A percentile compares a stretch with the other conserved stretches of the same genome.
phyloP scores from a whole-genome alignment of 495 filamentous ascomycete species.

The Penicillium egyptiacum region DNA sequence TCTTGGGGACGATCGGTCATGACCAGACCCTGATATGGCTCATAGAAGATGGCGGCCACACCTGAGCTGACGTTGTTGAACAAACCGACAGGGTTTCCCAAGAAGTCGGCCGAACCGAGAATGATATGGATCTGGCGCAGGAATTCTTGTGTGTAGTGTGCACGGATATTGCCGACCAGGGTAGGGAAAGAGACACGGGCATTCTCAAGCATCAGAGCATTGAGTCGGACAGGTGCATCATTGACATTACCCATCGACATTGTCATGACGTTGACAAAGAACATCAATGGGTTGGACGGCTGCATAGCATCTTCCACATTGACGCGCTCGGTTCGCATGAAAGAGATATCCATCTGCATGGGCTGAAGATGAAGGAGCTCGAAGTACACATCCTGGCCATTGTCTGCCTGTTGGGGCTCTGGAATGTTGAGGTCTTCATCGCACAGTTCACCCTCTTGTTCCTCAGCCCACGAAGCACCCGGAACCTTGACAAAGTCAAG shows the following conservation, averaged over 20 bases:
- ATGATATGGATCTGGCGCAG: slow-evolving; percentile 96
- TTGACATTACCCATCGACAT: slow-evolving; percentile 99
- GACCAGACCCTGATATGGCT: slow-evolving; percentile 95
- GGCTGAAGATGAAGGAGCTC: slow-evolving; percentile 95
- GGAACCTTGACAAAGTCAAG: slow-evolving; percentile 94
- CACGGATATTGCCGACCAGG: slow-evolving; percentile 78
- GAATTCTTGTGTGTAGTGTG: slow-evolving; percentile 93
- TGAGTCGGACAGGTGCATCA: slow-evolving; percentile 89
- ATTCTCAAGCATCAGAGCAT: slow-evolving; percentile 93
- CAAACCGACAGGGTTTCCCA: slow-evolving; percentile 96
- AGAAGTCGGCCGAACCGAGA: slow-evolving; percentile 92
- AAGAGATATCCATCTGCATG: slow-evolving; percentile 95
- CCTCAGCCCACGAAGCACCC: slow-evolving; percentile 86
- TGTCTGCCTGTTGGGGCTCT: slow-evolving; percentile 79
- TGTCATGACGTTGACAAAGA: slow-evolving; percentile 95
- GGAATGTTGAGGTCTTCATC: slow-evolving; percentile 89
- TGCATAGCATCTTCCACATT: slow-evolving; percentile 89
- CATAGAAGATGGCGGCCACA: slow-evolving; percentile 97
- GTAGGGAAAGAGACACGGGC: slow-evolving; percentile 85
- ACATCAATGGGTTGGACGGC: slow-evolving; percentile 92
- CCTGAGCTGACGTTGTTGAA: slow-evolving; percentile 99
- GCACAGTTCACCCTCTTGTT: slow-evolving; percentile 78
- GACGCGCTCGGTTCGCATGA: slow-evolving; percentile 93
- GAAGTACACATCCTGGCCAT: slow-evolving; percentile 93
- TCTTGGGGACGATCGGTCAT: slow-evolving; percentile 95